Base-by-base conservation (phyloP, 331 rosid species). In the Arachis monticola region DNA sequence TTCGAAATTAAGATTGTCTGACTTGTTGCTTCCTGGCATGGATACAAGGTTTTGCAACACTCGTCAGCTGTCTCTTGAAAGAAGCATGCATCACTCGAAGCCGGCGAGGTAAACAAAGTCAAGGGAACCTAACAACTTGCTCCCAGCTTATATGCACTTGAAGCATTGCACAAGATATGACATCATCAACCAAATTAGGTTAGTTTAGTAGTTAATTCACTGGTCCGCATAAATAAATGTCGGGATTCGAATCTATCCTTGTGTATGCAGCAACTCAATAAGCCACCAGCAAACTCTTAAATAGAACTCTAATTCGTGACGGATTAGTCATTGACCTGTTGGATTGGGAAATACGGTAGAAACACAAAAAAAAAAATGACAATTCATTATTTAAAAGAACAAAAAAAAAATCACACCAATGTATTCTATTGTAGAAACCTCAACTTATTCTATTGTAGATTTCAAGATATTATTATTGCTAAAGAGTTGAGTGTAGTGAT, bases 21-120 rank as follows among this genome's bases (percentile, higher is more conserved):
- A 41, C 65, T 56, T 17, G 64, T 56, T 70, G 41, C 53, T 55
- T 41, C 1, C 50, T 38, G 41, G 41, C 41, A 38, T 38, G 41
- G 41, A 69, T 69, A 14, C 27, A 41, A 38, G 64, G 14, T 13
- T 12, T 47, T 31, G 40, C 48, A 72, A 60, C 27, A 46, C 6
- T 60, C 48, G 50, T 48, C 48, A 73, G 48, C 38, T 73, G 69
- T 72, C 48, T 9, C 10, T 32, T 31, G 68, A 58, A 50, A 44
- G 67, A 58, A 44, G 55, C 31, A 44, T 56, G 13, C 65, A 11
- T 3, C 44, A 70, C 31, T 27, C 10, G 32, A 72, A 72, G 60
- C 60, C 1, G 71, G 66, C 64, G 78, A 55, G 10, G 32, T 13
- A 63, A 63, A 63, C 78, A 74, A 63, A 35, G 64, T 11, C 2